Evolutionary conservation across 805 yeast species (phyloP).

Genomic region (Pichia sporocuriosa): DNA sequence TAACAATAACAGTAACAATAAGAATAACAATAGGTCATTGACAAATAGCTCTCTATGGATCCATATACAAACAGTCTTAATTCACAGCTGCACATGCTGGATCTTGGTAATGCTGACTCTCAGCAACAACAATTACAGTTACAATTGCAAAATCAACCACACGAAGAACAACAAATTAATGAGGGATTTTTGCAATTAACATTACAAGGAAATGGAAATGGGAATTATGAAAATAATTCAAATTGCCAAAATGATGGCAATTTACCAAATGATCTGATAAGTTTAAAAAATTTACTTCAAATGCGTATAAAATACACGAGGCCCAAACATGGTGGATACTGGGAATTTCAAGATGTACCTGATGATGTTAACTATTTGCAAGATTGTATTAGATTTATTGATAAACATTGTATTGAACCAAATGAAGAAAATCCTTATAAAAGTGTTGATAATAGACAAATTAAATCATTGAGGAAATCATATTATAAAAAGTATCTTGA

Average conservation of each 20-base stretch:
- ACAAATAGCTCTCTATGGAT: slow-evolving; percentile 1
- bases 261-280: slow-evolving; percentile 3
- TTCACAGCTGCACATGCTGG: slow-evolving; percentile 10
- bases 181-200: not conserved
- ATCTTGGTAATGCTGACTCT: slow-evolving; percentile 2
- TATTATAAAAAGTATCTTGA: slow-evolving; percentile 2
- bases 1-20: too few relatives aligned
- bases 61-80: slow-evolving; percentile 4
- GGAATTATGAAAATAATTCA: too few relatives aligned
- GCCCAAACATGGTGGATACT: slow-evolving; percentile 11
- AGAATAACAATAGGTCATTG: too few relatives aligned
- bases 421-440: not conserved
- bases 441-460: not conserved
- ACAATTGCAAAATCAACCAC: too few relatives aligned
- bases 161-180: too few relatives aligned
- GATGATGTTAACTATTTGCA: slow-evolving; percentile 3
- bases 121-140: too few relatives aligned
- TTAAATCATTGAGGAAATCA: not conserved
- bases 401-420: slow-evolving; percentile 3
- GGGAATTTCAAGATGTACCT: slow-evolving; percentile 10
- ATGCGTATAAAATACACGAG: slow-evolving; percentile 9
- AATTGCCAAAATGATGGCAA: not conserved
- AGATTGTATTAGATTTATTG: slow-evolving; percentile 9
- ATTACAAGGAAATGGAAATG: not conserved
- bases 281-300: slow-evolving; percentile 2